A percentile compares a stretch with the other conserved stretches of the same genome.
Evolutionary conservation across 331 rosid species (phyloP).

Genomic region (Quercus lobata): DNA sequence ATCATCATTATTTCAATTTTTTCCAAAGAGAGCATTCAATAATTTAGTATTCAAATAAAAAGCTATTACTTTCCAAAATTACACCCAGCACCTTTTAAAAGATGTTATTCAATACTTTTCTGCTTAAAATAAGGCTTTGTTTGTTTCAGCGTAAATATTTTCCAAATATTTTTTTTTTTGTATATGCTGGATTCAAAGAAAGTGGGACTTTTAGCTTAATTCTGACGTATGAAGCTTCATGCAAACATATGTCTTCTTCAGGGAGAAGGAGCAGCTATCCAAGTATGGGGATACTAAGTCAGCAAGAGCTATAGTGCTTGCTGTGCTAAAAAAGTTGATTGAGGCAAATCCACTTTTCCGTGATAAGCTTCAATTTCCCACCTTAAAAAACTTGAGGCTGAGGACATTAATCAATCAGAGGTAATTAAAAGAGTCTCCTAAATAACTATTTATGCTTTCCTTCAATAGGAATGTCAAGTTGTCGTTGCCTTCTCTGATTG

Average conservation of each 20-base stretch:
- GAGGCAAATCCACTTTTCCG: slow-evolving; percentile 13
- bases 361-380: slow-evolving; percentile 12
- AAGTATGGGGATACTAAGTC: slow-evolving; percentile 1
- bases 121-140: background rate
- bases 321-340: slow-evolving; percentile 1
- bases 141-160: too few relatives aligned
- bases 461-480: background rate
- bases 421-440: background rate
- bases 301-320: slow-evolving; percentile 7
- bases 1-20: background rate
- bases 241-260: background rate
- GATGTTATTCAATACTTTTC: background rate
- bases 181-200: background rate
- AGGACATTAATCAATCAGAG: slow-evolving; percentile 13
- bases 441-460: background rate
- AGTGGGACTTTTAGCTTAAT: background rate
- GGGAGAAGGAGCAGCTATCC: slow-evolving; percentile 21
- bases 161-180: too few relatives aligned
- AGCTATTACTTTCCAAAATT: background rate
- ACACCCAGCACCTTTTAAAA: background rate
- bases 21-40: background rate
- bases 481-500: background rate
- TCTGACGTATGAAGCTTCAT: background rate
- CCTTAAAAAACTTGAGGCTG: slow-evolving; percentile 8
- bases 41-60: background rate